A percentile compares a stretch with the other conserved stretches of the same genome.
These are phyloP conservation scores for Fusarium foetens DNA, from an alignment of 2,329 filamentous ascomycete genomes.

Conservation along the genomic window DNA sequence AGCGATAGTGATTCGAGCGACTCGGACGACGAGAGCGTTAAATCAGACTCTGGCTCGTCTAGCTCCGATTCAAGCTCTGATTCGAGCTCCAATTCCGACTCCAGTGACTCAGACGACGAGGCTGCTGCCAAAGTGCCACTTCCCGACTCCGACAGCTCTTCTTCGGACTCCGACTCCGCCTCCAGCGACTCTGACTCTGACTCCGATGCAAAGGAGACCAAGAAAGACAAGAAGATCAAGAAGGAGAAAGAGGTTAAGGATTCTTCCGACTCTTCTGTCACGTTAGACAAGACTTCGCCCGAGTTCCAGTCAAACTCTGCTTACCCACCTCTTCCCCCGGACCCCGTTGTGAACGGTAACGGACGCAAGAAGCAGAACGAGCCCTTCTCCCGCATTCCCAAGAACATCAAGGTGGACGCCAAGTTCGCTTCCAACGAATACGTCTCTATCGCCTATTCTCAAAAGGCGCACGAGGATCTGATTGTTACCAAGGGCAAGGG, in stretches of 20 bases:
- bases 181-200: constrained; percentile 49
- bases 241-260: constrained; percentile 40
- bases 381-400: constrained; percentile 82
- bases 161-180: constrained; percentile 47
- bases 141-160: constrained; percentile 54
- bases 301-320: constrained; percentile 46
- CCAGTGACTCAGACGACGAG: constrained; percentile 48
- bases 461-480: constrained; percentile 86
- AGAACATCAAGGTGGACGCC: constrained; percentile 73
- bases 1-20: constrained; percentile 44
- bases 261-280: constrained; percentile 59
- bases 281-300: constrained; percentile 62
- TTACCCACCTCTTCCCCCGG: constrained; percentile 64
- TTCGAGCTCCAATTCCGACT: constrained; percentile 50
- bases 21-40: constrained; percentile 49
- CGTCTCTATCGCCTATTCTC: constrained; percentile 85
- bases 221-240: constrained; percentile 36
- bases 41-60: constrained; percentile 52
- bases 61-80: constrained; percentile 41
- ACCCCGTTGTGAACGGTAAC: constrained; percentile 51
- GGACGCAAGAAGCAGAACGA: constrained; percentile 65
- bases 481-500: constrained; percentile 94
- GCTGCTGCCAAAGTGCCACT: constrained; percentile 55
- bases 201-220: constrained; percentile 44
- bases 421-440: constrained; percentile 83